Conservation (phyloP, 345 rosid species). For the Pistacia vera region DNA sequence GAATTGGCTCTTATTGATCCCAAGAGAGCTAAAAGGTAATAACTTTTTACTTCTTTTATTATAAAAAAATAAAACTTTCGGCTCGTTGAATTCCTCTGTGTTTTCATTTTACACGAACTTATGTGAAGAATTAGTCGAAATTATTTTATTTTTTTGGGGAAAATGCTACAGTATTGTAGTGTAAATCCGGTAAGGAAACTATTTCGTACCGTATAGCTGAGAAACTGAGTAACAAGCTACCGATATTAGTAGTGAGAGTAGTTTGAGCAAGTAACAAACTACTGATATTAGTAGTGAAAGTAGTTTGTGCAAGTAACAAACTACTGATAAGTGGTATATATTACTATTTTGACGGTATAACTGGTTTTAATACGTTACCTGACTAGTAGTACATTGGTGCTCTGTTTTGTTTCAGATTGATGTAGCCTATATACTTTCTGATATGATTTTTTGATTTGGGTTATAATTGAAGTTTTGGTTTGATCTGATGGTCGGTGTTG, state of each 20-base stretch:
- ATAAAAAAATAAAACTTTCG: neutral
- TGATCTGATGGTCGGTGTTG: neutral
- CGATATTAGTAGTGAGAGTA: too few species aligned
- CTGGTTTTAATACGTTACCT: neutral
- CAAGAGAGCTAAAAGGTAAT: slow-evolving; percentile 89
- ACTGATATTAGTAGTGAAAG: too few species aligned
- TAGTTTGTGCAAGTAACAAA: too few species aligned
- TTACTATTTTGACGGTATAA: neutral
- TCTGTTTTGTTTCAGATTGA: neutral
- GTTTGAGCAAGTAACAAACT: too few species aligned
- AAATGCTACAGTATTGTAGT: neutral
- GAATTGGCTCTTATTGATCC: slow-evolving; percentile 95
- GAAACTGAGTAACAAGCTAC: neutral
- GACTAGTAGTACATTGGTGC: neutral
- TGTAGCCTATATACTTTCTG: neutral
- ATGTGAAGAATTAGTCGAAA: too few species aligned
- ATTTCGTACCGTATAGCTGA: neutral
- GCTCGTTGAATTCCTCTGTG: neutral
- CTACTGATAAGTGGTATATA: neutral
- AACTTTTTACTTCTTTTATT: neutral
- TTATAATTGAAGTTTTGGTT: neutral
- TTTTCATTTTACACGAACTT: neutral
- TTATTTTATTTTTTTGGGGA: too few species aligned
- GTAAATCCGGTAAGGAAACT: neutral
- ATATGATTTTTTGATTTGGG: neutral